Evolutionary conservation across 2,329 filamentous ascomycete species (phyloP).

Genomic region (Moelleriella libera): DNA sequence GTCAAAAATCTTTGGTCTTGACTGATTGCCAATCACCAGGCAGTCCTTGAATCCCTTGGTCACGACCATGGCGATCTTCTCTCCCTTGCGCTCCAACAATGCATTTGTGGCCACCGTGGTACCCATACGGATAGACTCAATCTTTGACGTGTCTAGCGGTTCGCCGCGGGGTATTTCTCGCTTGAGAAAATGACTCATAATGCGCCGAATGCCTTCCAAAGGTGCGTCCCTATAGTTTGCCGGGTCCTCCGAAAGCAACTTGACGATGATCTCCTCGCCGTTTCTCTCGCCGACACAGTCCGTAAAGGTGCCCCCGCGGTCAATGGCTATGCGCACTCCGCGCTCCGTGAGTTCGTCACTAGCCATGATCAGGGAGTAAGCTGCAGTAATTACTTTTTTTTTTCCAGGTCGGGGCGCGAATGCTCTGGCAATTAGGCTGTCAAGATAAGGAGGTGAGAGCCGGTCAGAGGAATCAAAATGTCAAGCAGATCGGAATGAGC

Average conservation of each 20-base stretch:
- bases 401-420: not conserved
- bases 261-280: slow-evolving; percentile 54
- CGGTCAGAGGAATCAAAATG: not conserved
- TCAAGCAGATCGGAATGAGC: not conserved
- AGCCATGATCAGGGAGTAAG: not conserved
- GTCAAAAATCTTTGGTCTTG: slow-evolving; percentile 59
- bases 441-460: not conserved
- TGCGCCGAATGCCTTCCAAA: slow-evolving; percentile 52
- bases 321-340: slow-evolving; percentile 22
- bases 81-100: slow-evolving; percentile 60
- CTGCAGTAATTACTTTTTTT: too few species aligned
- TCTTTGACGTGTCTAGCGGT: slow-evolving; percentile 18
- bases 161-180: slow-evolving; percentile 18
- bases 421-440: not conserved
- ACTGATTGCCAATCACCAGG: slow-evolving; percentile 60
- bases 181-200: slow-evolving; percentile 19
- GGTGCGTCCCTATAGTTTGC: slow-evolving; percentile 61
- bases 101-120: slow-evolving; percentile 70
- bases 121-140: slow-evolving; percentile 64
- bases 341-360: slow-evolving; percentile 55
- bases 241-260: slow-evolving; percentile 59
- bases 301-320: slow-evolving; percentile 43
- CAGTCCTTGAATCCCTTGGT: slow-evolving; percentile 63
- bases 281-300: slow-evolving; percentile 54
- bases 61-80: slow-evolving; percentile 54